Percentiles rank a stretch among this genome's conserved stretches.
phyloP scores from a whole-genome alignment of 768 basidiomycete genomes.

The Termitomyces sp. region DNA sequence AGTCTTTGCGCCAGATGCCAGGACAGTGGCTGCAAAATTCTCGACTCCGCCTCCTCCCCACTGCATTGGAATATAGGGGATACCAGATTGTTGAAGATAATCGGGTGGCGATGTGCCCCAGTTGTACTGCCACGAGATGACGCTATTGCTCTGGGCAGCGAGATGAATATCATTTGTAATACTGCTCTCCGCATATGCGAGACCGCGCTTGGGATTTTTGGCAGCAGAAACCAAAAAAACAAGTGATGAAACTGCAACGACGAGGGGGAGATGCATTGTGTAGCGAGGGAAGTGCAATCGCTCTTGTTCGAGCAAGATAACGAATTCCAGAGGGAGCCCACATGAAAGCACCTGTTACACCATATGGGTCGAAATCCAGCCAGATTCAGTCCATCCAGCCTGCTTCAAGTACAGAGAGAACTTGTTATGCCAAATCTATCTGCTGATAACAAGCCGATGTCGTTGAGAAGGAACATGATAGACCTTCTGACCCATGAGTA shows the following conservation, averaged over 20 bases:
- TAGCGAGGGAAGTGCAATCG: not conserved
- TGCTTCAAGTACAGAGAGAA: not conserved
- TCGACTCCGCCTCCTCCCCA: conserved; percentile 27
- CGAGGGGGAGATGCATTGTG: conserved; percentile 6
- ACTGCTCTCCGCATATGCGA: conserved; percentile 23
- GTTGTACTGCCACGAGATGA: conserved; percentile 34
- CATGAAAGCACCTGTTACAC: not conserved
- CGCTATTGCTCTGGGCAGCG: conserved; percentile 21
- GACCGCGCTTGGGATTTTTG: conserved; percentile 33
- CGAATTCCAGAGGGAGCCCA: not conserved
- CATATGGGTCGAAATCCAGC: not conserved
- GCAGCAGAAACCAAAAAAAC: conserved; percentile 6
- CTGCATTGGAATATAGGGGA: conserved; percentile 34
- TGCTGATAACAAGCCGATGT: conserved; percentile 5
- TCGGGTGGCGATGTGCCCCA: conserved; percentile 31
- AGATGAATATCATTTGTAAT: conserved; percentile 20
- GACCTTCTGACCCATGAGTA: not conserved
- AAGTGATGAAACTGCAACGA: not conserved
- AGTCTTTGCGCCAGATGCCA: conserved; percentile 28
- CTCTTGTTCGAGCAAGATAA: conserved; percentile 2
- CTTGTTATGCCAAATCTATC: conserved; percentile 1
- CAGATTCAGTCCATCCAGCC: not conserved
- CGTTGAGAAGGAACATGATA: not conserved
- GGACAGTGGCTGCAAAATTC: conserved; percentile 14
- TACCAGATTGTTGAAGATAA: conserved; percentile 21